A percentile compares a stretch with the other conserved stretches of the same genome.
These are phyloP conservation scores for Chytridiales sp. DNA, from an alignment of 371 early-diverging fungal genomes.

Conservation along the genomic window DNA sequence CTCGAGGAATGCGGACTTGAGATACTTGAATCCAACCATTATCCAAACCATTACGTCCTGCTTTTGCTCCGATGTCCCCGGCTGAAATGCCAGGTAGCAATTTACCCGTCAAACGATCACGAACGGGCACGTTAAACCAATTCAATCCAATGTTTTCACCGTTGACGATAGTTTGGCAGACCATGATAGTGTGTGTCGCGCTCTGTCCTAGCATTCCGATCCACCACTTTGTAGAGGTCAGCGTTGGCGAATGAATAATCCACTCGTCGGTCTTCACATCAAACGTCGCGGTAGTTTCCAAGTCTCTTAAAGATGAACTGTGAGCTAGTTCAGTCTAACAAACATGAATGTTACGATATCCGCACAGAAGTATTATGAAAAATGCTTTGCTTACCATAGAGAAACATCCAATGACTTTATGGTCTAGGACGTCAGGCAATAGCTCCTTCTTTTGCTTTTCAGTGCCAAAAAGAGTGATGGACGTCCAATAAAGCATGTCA, in stretches of 20 bases:
- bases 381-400: constrained; percentile 15
- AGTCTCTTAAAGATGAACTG: constrained; percentile 74
- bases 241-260: constrained; percentile 72
- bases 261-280: constrained; percentile 73
- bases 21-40: constrained; percentile 81
- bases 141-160: constrained; percentile 74
- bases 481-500: constrained; percentile 5
- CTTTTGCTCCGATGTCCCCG: constrained; percentile 85
- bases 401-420: constrained; percentile 76
- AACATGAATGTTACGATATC: background rate
- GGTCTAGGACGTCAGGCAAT: constrained; percentile 65
- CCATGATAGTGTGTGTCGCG: constrained; percentile 75
- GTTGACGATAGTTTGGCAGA: constrained; percentile 71
- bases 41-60: constrained; percentile 71
- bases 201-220: constrained; percentile 65
- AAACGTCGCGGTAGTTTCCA: constrained; percentile 84
- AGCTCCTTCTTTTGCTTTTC: constrained; percentile 76
- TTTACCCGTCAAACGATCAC: constrained; percentile 67
- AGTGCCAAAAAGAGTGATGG: constrained; percentile 34
- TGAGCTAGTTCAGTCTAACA: constrained; percentile 69
- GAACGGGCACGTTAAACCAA: constrained; percentile 79
- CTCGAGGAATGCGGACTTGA: constrained; percentile 74
- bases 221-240: constrained; percentile 90
- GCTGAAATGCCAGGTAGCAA: constrained; percentile 74
- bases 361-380: background rate